Conservation (phyloP, 2,329 filamentous ascomycete genomes). For the Penicillium oxalicum region DNA sequence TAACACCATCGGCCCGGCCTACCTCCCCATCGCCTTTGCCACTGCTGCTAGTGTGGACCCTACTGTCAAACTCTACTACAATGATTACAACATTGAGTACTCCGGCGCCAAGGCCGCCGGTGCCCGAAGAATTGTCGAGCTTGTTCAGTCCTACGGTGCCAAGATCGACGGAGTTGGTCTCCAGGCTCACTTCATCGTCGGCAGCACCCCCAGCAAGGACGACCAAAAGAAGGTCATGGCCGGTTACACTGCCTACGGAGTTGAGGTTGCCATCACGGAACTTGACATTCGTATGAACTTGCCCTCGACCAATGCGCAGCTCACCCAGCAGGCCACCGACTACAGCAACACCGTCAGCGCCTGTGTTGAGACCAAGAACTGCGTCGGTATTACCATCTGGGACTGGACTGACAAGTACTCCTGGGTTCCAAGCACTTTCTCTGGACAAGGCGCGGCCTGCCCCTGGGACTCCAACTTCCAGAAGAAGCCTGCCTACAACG, state of each 20-base stretch:
- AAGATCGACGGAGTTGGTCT: constrained; percentile 47
- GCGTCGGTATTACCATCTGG: constrained; percentile 36
- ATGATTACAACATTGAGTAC: constrained; percentile 42
- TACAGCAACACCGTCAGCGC: constrained; percentile 28
- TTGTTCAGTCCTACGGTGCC: constrained; percentile 34
- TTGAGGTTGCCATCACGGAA: constrained; percentile 41
- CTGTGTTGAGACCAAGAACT: constrained; percentile 26
- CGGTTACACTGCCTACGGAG: constrained; percentile 33
- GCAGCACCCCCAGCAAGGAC: constrained; percentile 36
- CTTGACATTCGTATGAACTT: constrained; percentile 47
- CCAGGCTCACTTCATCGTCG: constrained; percentile 38
- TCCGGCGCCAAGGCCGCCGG: constrained; percentile 31
- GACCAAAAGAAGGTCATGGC: constrained; percentile 36
- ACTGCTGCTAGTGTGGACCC: constrained; percentile 55
- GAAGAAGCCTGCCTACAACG: constrained; percentile 45
- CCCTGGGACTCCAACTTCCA: constrained; percentile 43
- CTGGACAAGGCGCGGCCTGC: constrained; percentile 38
- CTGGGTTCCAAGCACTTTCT: constrained; percentile 42
- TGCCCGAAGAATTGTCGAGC: constrained; percentile 34
- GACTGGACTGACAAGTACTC: constrained; percentile 43
- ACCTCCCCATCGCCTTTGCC: constrained; percentile 43
- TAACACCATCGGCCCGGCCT: constrained; percentile 40
- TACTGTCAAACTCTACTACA: constrained; percentile 40
- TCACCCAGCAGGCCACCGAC: constrained; percentile 29
- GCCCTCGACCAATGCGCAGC: constrained; percentile 21